Evolutionary conservation across 306 rosid species (phyloP).

Genomic region (Corylus avellana): DNA sequence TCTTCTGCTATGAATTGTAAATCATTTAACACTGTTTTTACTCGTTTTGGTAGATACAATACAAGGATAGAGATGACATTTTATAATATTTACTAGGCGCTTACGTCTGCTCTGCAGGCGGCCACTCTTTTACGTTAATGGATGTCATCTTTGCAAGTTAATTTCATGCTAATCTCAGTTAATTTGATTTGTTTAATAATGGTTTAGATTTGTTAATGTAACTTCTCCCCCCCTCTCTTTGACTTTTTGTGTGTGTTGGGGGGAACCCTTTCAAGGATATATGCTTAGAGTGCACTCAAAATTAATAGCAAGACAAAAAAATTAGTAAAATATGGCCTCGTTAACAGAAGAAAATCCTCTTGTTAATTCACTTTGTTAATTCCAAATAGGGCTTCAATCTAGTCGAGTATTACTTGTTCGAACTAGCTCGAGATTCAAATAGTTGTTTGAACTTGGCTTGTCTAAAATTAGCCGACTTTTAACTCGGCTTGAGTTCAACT

Average conservation of each 20-base stretch:
- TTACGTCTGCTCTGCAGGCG: neutral
- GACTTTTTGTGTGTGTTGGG: neutral
- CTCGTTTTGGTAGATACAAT: neutral
- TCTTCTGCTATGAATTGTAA: slow-evolving; percentile 20
- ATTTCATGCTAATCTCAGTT: neutral
- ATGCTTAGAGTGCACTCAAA: neutral
- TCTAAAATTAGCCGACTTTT: too few species aligned
- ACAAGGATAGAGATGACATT: neutral
- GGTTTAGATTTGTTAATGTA: neutral
- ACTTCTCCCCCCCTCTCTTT: neutral
- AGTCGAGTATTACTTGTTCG: too few species aligned
- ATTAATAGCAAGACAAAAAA: neutral
- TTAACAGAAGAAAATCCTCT: neutral
- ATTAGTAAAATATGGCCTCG: neutral
- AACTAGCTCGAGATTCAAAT: too few species aligned
- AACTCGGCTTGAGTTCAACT: too few species aligned
- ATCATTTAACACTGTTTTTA: neutral
- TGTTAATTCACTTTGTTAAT: neutral
- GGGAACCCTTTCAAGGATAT: neutral
- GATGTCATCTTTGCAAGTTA: neutral
- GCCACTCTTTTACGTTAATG: neutral
- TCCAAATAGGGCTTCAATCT: neutral
- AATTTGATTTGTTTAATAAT: neutral
- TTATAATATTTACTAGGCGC: neutral
- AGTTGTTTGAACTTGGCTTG: too few species aligned